Conservation (phyloP, 2,329 filamentous ascomycete species). For the Diplodia mutila region DNA sequence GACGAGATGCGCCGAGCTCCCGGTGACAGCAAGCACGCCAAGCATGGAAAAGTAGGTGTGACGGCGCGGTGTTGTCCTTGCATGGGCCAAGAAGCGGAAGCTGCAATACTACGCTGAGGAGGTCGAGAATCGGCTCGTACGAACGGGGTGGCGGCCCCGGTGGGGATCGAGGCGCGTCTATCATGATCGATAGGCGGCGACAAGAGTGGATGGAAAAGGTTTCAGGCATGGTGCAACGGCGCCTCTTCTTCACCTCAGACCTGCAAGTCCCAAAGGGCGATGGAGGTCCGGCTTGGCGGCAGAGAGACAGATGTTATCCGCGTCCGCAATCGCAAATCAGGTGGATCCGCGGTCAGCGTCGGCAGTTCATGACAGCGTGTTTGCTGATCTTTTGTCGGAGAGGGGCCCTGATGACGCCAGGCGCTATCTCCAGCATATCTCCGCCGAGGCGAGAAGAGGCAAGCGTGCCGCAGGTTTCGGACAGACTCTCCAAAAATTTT, state of each 20-base stretch:
- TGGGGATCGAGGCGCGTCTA: not conserved
- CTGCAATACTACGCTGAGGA: constrained; percentile 2
- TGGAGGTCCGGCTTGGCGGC: not conserved
- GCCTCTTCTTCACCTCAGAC: not conserved
- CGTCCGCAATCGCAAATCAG: not conserved
- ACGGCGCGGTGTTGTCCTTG: constrained; percentile 10
- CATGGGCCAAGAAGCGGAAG: constrained; percentile 9
- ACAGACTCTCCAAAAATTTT: constrained; percentile 3
- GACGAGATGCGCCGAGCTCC: not conserved
- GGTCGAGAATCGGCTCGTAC: not conserved
- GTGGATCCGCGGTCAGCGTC: not conserved
- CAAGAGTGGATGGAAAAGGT: not conserved
- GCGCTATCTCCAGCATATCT: constrained; percentile 9
- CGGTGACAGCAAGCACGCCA: constrained; percentile 13
- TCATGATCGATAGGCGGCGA: not conserved
- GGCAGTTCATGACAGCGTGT: constrained; percentile 18
- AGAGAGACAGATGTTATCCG: not conserved
- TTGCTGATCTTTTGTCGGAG: constrained; percentile 16
- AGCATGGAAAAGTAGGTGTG: constrained; percentile 20
- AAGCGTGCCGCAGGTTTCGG: not conserved
- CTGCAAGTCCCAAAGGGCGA: not conserved
- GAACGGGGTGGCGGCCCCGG: not conserved
- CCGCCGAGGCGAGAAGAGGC: constrained; percentile 1
- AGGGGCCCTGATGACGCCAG: not conserved
- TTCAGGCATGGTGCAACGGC: not conserved